Percentiles rank a stretch among this genome's conserved stretches.
Evolutionary conservation across 1,284 basidiomycete species (phyloP).

Genomic region (Rhodotorula sp.): DNA sequence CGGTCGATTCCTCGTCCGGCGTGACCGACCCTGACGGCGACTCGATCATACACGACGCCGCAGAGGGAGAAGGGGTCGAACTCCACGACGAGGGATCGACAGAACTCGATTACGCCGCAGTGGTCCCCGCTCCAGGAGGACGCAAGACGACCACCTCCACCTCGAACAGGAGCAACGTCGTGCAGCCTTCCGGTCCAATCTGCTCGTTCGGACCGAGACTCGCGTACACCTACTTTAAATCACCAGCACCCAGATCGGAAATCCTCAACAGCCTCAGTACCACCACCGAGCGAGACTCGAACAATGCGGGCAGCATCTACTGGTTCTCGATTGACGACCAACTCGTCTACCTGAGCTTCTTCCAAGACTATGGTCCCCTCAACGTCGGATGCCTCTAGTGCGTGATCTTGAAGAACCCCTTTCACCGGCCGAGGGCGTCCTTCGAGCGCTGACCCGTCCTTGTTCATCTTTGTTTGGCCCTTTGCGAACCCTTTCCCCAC

Average conservation of each 20-base stretch:
- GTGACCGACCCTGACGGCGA: slow-evolving; percentile 24
- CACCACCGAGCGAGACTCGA: neutral
- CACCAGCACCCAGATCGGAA: slow-evolving; percentile 30
- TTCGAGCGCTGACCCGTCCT: neutral
- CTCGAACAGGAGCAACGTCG: neutral
- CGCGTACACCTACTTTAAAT: slow-evolving; percentile 42
- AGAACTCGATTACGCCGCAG: neutral
- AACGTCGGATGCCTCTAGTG: slow-evolving; percentile 83
- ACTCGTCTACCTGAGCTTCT: slow-evolving; percentile 89
- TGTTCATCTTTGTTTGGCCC: neutral
- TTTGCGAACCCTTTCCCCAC: neutral
- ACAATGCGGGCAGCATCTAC: slow-evolving; percentile 12
- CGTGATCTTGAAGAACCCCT: neutral
- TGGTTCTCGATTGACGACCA: slow-evolving; percentile 76
- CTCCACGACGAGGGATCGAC: neutral
- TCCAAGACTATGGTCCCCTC: slow-evolving; percentile 89
- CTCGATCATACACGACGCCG: slow-evolving; percentile 15
- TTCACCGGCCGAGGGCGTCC: no score
- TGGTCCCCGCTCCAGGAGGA: neutral
- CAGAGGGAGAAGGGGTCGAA: neutral
- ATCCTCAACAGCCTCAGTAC: slow-evolving; percentile 28
- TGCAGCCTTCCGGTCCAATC: slow-evolving; percentile 29
- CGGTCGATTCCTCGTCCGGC: neutral
- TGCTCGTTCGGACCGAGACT: slow-evolving; percentile 38
- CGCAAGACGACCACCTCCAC: no score